Evolutionary conservation across 1,139 yeast genomes (phyloP).

Genomic region (Tardiomyces digboiensis): DNA sequence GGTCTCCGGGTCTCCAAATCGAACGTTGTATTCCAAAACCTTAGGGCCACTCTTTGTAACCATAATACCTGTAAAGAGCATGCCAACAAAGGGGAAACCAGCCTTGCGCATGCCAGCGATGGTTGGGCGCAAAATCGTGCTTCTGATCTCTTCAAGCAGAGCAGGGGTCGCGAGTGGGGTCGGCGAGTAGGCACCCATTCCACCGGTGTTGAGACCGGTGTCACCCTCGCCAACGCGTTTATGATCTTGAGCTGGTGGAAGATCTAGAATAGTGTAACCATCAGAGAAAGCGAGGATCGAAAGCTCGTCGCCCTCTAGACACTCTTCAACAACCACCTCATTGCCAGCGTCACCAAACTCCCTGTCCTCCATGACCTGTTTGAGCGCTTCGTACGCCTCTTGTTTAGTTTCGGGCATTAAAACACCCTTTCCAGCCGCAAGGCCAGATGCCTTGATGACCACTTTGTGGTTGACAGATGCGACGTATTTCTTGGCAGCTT

Average conservation of each 20-base stretch:
- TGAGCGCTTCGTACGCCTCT: conserved; percentile 79
- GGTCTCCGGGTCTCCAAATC: conserved; percentile 99
- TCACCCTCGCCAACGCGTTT: conserved; percentile 94
- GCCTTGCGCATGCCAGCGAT: conserved; percentile 96
- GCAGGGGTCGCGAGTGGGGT: conserved; percentile 83
- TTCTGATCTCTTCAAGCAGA: conserved; percentile 59
- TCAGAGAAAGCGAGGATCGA: conserved; percentile 89
- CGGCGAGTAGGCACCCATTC: conserved; percentile 99
- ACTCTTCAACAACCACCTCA: conserved; percentile 95
- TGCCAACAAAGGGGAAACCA: conserved; percentile 93
- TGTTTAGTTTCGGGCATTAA: conserved; percentile 76
- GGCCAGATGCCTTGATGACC: conserved; percentile 95
- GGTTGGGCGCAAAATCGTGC: conserved; percentile 74
- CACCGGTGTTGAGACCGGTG: conserved; percentile 94
- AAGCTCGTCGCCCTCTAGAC: conserved; percentile 92
- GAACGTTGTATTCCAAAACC: conserved; percentile 92
- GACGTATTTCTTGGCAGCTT: conserved; percentile 65
- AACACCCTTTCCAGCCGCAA: conserved; percentile 99
- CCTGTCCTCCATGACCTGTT: conserved; percentile 82
- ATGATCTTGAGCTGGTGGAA: conserved; percentile 98
- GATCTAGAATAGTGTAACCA: conserved; percentile 83
- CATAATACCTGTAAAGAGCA: conserved; percentile 95
- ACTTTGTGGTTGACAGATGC: conserved; percentile 59
- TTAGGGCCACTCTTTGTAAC: conserved; percentile 78
- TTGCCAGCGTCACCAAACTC: conserved; percentile 93